These are phyloP conservation scores for Ajuga reptans DNA, from an alignment of 305 asterid species.

Conservation along the genomic window DNA sequence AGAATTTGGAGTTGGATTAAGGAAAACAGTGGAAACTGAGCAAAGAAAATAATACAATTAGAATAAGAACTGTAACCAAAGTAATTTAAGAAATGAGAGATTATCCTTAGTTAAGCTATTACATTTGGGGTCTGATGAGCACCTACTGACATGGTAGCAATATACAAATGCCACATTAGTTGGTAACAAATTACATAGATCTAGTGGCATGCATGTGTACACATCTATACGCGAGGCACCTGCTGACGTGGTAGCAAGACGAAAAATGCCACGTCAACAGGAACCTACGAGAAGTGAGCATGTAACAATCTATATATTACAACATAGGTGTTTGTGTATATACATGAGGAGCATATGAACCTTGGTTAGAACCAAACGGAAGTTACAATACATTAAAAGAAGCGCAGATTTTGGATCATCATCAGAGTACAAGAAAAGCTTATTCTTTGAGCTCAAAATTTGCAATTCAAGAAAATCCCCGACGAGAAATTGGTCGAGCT, in stretches of 20 bases:
- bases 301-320: background rate
- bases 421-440: background rate
- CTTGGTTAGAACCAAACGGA: background rate
- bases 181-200: too few species aligned
- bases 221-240: too few species aligned
- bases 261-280: background rate
- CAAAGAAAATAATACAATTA: background rate
- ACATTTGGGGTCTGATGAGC: too few species aligned
- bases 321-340: too few species aligned
- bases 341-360: background rate
- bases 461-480: background rate
- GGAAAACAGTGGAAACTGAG: slow-evolving; percentile 21
- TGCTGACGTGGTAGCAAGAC: background rate
- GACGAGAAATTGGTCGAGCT: background rate
- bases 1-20: slow-evolving; percentile 41
- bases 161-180: too few species aligned
- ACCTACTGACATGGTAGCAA: too few species aligned
- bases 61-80: background rate
- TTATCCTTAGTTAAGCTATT: too few species aligned
- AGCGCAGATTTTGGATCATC: background rate
- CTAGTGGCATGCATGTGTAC: too few species aligned
- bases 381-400: background rate
- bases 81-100: too few species aligned
- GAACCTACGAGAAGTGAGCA: background rate
- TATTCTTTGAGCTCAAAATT: background rate